Conservation (phyloP, 768 basidiomycete genomes). For the Lactarius quietus region DNA sequence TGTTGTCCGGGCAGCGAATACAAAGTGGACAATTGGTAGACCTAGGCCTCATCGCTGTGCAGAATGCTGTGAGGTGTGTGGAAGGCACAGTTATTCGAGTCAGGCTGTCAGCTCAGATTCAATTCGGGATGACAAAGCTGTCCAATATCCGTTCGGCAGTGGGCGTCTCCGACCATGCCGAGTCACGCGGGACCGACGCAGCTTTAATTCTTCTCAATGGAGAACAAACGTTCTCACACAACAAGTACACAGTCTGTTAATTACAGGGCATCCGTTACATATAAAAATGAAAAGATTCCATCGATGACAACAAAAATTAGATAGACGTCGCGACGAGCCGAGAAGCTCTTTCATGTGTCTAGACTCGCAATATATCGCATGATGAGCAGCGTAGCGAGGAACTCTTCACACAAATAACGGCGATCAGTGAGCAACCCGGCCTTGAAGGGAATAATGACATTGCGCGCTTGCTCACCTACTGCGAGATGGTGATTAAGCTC, state of each 20-base stretch:
- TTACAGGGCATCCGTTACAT: neutral
- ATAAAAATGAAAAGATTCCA: neutral
- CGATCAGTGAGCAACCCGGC: neutral
- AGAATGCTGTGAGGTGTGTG: neutral
- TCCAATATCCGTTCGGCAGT: neutral
- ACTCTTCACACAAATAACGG: slow-evolving; percentile 38
- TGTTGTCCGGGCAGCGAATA: neutral
- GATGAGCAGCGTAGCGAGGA: slow-evolving; percentile 57
- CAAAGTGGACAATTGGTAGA: neutral
- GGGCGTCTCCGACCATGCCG: neutral
- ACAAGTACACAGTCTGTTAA: neutral
- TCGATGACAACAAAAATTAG: neutral
- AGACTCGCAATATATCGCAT: slow-evolving; percentile 59
- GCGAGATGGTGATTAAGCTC: slow-evolving; percentile 55
- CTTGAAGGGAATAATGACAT: neutral
- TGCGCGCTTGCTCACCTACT: slow-evolving; percentile 41
- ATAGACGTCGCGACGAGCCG: neutral
- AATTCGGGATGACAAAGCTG: neutral
- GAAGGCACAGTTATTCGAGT: neutral
- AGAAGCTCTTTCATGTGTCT: slow-evolving; percentile 34
- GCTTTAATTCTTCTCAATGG: neutral
- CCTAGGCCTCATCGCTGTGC: neutral
- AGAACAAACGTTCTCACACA: neutral
- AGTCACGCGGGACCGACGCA: neutral
- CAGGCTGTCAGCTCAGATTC: neutral